Conservation (phyloP, 306 rosid genomes). For the Echinosophora koreensis region DNA sequence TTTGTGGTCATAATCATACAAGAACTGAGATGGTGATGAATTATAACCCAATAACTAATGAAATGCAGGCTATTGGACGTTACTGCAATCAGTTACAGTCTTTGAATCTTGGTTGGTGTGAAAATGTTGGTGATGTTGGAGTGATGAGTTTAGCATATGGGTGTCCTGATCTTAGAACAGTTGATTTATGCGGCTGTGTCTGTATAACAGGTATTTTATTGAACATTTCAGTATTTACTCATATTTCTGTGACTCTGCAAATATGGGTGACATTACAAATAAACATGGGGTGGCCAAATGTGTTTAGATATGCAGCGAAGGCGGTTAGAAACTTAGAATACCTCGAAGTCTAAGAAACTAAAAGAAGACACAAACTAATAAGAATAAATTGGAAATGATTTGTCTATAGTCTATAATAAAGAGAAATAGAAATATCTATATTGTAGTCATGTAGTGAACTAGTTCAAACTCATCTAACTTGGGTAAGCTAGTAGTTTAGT, state of each 20-base stretch:
- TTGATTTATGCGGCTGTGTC: constrained; percentile 89
- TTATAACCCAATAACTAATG: constrained; percentile 12
- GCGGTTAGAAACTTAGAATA: no score
- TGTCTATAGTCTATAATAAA: background rate
- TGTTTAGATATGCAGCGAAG: background rate
- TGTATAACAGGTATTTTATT: constrained; percentile 77
- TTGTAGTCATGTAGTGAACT: background rate
- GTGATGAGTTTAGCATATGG: constrained; percentile 86
- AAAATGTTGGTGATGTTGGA: constrained; percentile 80
- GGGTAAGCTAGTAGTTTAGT: background rate
- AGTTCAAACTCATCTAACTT: background rate
- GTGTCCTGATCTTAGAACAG: constrained; percentile 85
- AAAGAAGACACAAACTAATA: background rate
- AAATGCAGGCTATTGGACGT: constrained; percentile 80
- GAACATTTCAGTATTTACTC: background rate
- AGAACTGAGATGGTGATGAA: constrained; percentile 12
- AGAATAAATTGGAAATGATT: background rate
- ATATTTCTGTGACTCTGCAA: background rate
- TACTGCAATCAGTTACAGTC: constrained; percentile 80
- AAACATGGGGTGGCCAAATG: background rate
- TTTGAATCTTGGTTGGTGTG: constrained; percentile 97
- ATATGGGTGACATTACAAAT: background rate
- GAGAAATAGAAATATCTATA: background rate
- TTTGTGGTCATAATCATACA: background rate
- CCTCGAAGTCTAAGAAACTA: background rate